phyloP scores from a whole-genome alignment of 176 grass and related monocot species.

The Carex cristatella region DNA sequence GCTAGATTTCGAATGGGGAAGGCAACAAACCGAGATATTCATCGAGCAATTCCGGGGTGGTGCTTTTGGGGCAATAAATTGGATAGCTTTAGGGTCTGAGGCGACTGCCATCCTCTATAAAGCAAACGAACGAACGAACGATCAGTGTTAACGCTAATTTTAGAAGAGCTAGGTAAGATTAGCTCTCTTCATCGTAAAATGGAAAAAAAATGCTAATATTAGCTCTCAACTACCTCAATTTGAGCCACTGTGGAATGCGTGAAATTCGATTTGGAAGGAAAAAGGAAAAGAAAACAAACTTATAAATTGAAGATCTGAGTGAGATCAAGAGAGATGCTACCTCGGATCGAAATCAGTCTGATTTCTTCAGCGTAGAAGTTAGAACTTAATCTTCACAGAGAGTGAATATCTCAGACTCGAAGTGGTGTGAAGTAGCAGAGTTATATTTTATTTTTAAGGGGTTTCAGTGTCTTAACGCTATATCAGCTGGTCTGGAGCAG shows the following conservation, averaged over 20 bases:
- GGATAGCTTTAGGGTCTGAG: neutral
- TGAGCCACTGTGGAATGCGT: neutral
- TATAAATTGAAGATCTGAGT: neutral
- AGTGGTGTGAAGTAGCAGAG: neutral
- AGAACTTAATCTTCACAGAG: neutral
- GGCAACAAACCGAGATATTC: slow-evolving; percentile 15
- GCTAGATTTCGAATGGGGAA: slow-evolving; percentile 20
- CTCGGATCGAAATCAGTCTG: neutral
- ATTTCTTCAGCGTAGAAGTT: neutral
- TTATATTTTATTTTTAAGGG: neutral
- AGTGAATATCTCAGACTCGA: neutral
- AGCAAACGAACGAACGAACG: neutral
- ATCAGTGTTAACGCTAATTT: slow-evolving; percentile 7
- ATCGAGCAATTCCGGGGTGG: neutral
- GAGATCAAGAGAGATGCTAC: neutral
- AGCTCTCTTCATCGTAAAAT: neutral
- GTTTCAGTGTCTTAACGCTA: neutral
- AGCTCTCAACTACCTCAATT: neutral
- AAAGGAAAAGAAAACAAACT: neutral
- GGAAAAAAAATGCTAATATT: neutral
- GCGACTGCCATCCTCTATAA: slow-evolving; percentile 18
- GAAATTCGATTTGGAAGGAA: neutral
- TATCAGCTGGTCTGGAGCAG: neutral
- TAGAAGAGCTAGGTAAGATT: slow-evolving; percentile 10
- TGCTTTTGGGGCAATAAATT: neutral